Percentiles rank a stretch among this genome's conserved stretches.
These are phyloP conservation scores for Exophiala aquamarina DNA, from an alignment of 2,329 filamentous ascomycete species.

Conservation along the genomic window DNA sequence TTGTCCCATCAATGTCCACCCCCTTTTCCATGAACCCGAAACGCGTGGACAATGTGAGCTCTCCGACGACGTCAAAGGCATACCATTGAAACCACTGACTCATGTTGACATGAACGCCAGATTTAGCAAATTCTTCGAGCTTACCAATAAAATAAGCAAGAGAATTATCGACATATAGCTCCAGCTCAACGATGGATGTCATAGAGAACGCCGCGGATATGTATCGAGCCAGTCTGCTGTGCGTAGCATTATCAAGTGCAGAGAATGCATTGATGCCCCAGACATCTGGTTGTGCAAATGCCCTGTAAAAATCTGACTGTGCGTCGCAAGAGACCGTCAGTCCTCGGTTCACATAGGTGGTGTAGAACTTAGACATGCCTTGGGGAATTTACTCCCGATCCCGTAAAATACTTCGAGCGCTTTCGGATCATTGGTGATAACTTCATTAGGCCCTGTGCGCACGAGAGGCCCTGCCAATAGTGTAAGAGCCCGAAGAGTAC, in stretches of 20 bases:
- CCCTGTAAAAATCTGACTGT: conserved; percentile 2
- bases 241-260: too few species aligned
- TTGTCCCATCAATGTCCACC: conserved; percentile 61
- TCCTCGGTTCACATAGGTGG: neutral
- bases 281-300: conserved; percentile 1
- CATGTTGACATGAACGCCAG: conserved; percentile 33
- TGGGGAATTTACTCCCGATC: conserved; percentile 9
- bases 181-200: conserved; percentile 48
- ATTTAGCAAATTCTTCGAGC: conserved; percentile 38
- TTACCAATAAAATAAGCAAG: conserved; percentile 40
- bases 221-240: too few species aligned
- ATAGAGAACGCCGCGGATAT: too few species aligned
- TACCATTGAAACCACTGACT: conserved; percentile 71
- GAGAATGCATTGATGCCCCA: conserved; percentile 9
- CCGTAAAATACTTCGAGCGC: conserved; percentile 9
- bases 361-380: conserved; percentile 6
- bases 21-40: conserved; percentile 74
- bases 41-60: conserved; percentile 54
- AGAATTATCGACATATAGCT: conserved; percentile 50
- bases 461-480: too few species aligned
- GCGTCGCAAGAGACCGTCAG: too few species aligned
- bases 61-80: conserved; percentile 68
- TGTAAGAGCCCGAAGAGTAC: too few species aligned
- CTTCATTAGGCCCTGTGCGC: conserved; percentile 14
- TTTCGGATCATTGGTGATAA: conserved; percentile 4